Base-by-base conservation (phyloP, 352 stramenopile genomes). In the Globisporangium middletonii region DNA sequence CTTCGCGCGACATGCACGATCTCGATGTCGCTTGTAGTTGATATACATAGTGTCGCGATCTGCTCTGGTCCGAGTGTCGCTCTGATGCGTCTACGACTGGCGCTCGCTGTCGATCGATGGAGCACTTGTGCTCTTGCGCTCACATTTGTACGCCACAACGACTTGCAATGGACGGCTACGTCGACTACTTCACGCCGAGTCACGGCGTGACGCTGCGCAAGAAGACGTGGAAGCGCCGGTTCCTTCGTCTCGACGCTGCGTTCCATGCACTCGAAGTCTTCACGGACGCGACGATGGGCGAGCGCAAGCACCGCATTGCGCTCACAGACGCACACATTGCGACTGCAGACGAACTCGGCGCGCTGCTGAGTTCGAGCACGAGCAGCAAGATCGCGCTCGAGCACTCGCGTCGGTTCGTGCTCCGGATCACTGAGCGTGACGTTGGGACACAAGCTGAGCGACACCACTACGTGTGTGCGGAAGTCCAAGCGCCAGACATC, bases 231-330 rank as follows among this genome's bases (percentile, higher is more conserved):
- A 72, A 57, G 41, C 65, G 59, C 7, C 71, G 74, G 30, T 89
- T 83, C 60, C 72, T 75, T 37, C 64, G 63, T 28, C 56, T 91
- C 23, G 74, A 86, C 50, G 13, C 52, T 8, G 58, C 69, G 15
- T 80, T 85, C 54, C 72, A 77, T 19, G 57, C 69, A 38, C 77
- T 91, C 55, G 81, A 91, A 53, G 64, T 83, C 50, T 91, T 91
- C 63, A 53, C 33, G 6, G 71, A 91, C 44, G 68, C 62, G 30
- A 60, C 67, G 2, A 69, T 83, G 57, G 50, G 62, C 41, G 50
- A 71, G 2, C 76, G 80, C 53, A 74, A 72, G 49, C 56, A 61
- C 2, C 73, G 75, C 26, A 54, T 88, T 48, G 59, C 79, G n/a
- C 62, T 90, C n/a, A 35, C 42, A 12, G 15, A 64, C 50, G 77